phyloP scores from a whole-genome alignment of 1,284 basidiomycete species.

The Vanrija sp. region DNA sequence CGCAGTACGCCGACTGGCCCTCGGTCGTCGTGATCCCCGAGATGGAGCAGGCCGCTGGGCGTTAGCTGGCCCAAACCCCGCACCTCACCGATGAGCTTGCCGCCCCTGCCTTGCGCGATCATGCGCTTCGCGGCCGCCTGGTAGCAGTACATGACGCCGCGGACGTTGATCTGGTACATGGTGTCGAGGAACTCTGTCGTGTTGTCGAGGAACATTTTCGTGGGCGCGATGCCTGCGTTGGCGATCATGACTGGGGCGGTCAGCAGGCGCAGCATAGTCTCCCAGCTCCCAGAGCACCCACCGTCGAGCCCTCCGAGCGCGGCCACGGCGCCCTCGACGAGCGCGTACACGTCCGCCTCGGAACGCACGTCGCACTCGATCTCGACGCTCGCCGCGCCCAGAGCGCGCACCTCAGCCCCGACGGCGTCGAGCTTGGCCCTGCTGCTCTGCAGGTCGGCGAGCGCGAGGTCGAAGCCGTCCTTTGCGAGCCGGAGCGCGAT shows the following conservation, averaged over 20 bases:
- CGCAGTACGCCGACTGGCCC: constrained; percentile 33
- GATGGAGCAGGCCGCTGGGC: constrained; percentile 9
- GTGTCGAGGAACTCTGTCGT: constrained; percentile 38
- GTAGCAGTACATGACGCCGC: constrained; percentile 48
- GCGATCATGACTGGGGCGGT: constrained; percentile 44
- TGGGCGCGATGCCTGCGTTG: constrained; percentile 50
- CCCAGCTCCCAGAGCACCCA: constrained; percentile 5
- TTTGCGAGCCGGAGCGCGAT: constrained; percentile 51
- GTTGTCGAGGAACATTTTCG: constrained; percentile 43
- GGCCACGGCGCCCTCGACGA: constrained; percentile 37
- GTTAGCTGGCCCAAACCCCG: constrained; percentile 17
- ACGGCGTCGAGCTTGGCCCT: constrained; percentile 30
- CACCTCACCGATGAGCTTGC: constrained; percentile 52
- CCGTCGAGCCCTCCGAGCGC: constrained; percentile 43
- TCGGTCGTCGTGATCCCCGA: constrained; percentile 6
- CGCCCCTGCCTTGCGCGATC: constrained; percentile 51
- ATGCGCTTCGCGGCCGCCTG: constrained; percentile 51
- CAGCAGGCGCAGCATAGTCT: neutral
- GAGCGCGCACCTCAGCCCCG: constrained; percentile 19
- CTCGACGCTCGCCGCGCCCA: constrained; percentile 31
- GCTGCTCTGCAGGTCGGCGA: constrained; percentile 39
- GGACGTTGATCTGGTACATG: constrained; percentile 42
- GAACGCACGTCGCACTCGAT: constrained; percentile 41
- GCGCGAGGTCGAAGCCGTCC: constrained; percentile 50
- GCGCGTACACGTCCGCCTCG: constrained; percentile 33